These are phyloP conservation scores for Fragaria iinumae DNA, from an alignment of 306 rosid species.

Conservation along the genomic window DNA sequence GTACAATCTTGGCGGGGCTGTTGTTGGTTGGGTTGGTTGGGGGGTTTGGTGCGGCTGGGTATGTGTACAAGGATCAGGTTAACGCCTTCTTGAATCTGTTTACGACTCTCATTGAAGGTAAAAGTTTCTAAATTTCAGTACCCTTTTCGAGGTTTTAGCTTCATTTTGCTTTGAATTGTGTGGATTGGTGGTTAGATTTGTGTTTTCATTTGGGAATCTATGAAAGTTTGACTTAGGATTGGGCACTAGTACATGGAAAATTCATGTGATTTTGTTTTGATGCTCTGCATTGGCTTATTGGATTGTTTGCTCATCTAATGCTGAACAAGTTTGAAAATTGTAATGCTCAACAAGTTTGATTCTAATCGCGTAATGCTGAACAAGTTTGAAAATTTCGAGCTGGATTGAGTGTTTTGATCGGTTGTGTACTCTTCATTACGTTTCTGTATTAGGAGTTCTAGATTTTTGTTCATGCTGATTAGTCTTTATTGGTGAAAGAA, in stretches of 20 bases:
- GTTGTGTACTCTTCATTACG: not conserved
- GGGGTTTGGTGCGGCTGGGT: slow-evolving; percentile 77
- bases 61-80: slow-evolving; percentile 69
- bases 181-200: not conserved
- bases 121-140: not conserved
- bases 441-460: not conserved
- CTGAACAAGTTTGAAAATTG: not conserved
- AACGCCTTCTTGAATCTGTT: slow-evolving; percentile 66
- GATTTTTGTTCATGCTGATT: not conserved
- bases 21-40: slow-evolving; percentile 73
- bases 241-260: not conserved
- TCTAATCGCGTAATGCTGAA: not conserved
- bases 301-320: not conserved
- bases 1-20: slow-evolving; percentile 77
- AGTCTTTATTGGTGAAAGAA: not conserved
- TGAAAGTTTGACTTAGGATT: not conserved
- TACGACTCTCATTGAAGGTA: slow-evolving; percentile 76
- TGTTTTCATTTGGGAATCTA: not conserved
- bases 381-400: not conserved
- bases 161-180: not conserved
- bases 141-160: not conserved
- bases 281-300: not conserved
- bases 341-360: too few species aligned
- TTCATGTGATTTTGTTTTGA: not conserved
- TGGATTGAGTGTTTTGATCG: not conserved